A percentile compares a stretch with the other conserved stretches of the same genome.
phyloP scores from a whole-genome alignment of 768 basidiomycete genomes.

The Tricholoma sp. region DNA sequence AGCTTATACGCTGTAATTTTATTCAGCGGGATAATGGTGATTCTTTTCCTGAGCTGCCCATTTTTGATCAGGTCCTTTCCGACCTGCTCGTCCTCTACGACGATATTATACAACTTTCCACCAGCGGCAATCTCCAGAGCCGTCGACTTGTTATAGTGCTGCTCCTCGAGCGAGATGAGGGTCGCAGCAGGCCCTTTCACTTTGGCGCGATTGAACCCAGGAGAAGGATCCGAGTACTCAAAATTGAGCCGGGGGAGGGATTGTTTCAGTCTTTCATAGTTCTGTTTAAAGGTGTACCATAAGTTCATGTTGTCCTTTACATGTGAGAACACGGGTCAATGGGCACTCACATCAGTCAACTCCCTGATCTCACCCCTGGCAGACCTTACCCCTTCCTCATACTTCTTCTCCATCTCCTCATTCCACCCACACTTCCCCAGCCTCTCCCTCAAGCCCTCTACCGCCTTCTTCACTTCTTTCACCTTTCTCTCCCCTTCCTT shows the following conservation, averaged over 20 bases:
- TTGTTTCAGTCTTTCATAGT: slow-evolving; percentile 62
- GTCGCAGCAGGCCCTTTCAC: slow-evolving; percentile 92
- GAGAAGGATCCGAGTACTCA: slow-evolving; percentile 70
- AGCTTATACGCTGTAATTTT: slow-evolving; percentile 70
- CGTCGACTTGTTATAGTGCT: slow-evolving; percentile 74
- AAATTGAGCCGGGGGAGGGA: slow-evolving; percentile 71
- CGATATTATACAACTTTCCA: slow-evolving; percentile 85
- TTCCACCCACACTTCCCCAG: slow-evolving; percentile 70
- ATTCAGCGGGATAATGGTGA: slow-evolving; percentile 91
- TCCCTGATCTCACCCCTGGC: slow-evolving; percentile 51
- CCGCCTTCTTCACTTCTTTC: slow-evolving; percentile 48
- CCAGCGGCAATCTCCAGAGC: slow-evolving; percentile 94
- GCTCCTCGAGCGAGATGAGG: slow-evolving; percentile 69
- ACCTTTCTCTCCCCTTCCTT: slow-evolving; percentile 69
- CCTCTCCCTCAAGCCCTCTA: slow-evolving; percentile 49
- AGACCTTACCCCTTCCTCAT: slow-evolving; percentile 43
- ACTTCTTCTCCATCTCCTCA: slow-evolving; percentile 61
- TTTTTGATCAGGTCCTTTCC: slow-evolving; percentile 81
- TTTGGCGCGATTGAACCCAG: slow-evolving; percentile 75
- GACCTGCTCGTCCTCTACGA: slow-evolving; percentile 86
- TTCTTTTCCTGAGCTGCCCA: slow-evolving; percentile 71
- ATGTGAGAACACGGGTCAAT: slow-evolving; percentile 5
- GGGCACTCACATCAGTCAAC: slow-evolving; percentile 56
- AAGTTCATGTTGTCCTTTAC: slow-evolving; percentile 5
- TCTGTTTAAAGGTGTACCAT: slow-evolving; percentile 30